Conservation (phyloP, 805 yeast species). For the Pichia phayaonensis region DNA sequence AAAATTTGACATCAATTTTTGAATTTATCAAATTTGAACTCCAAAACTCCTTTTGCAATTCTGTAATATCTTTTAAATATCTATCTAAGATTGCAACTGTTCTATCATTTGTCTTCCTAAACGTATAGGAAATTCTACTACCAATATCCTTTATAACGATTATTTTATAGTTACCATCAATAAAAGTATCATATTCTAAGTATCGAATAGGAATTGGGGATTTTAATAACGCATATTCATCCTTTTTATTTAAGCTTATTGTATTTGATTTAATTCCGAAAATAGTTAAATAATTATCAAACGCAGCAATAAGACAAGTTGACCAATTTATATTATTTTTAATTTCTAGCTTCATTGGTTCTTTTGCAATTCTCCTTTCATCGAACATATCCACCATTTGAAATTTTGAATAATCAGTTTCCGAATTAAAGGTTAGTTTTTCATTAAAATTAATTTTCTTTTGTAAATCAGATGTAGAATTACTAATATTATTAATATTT, state of each 20-base stretch:
- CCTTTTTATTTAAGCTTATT: constrained; percentile 11
- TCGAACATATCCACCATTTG: constrained; percentile 28
- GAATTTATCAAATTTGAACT: constrained; percentile 4
- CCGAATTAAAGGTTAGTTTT: constrained; percentile 21
- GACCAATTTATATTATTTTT: constrained; percentile 31
- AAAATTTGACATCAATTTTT: constrained; percentile 9
- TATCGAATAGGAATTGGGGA: constrained; percentile 27
- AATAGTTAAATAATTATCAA: constrained; percentile 28
- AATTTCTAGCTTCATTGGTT: constrained; percentile 19
- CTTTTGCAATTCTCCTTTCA: constrained; percentile 19
- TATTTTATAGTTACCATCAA: constrained; percentile 15
- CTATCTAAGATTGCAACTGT: constrained; percentile 18
- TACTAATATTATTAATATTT: constrained; percentile 22
- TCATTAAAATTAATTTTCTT: constrained; percentile 26
- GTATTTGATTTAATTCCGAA: constrained; percentile 13
- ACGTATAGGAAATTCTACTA: constrained; percentile 13
- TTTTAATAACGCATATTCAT: constrained; percentile 16
- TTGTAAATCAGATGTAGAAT: constrained; percentile 26
- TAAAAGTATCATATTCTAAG: constrained; percentile 11
- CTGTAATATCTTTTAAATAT: constrained; percentile 19
- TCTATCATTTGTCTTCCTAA: constrained; percentile 17
- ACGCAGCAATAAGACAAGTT: constrained; percentile 34
- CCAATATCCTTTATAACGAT: constrained; percentile 21
- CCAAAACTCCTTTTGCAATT: constrained; percentile 18
- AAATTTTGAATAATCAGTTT: constrained; percentile 21